These are phyloP conservation scores for Byssothecium circinans DNA, from an alignment of 2,329 filamentous ascomycete genomes.

Conservation along the genomic window DNA sequence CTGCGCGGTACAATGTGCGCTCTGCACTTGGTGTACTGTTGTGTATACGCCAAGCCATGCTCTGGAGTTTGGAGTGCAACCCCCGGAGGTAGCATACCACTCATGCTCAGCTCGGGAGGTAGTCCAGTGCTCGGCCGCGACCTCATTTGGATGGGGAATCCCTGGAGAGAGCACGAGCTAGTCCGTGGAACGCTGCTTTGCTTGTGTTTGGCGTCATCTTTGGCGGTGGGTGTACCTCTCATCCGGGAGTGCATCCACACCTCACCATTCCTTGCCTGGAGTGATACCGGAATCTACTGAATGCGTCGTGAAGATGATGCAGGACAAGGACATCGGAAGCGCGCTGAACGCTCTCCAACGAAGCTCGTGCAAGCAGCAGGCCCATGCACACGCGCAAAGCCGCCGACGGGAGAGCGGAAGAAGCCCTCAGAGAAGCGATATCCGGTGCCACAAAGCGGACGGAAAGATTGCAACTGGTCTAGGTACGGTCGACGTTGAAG, in stretches of 20 bases:
- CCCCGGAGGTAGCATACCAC: slow-evolving; percentile 5
- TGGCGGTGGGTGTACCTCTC: too few species aligned
- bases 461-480: slow-evolving; percentile 1
- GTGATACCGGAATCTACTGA: not conserved
- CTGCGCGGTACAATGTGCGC: slow-evolving; percentile 10
- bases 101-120: not conserved
- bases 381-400: slow-evolving; percentile 1
- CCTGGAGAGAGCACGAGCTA: slow-evolving; percentile 8
- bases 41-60: slow-evolving; percentile 15
- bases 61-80: slow-evolving; percentile 15
- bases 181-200: slow-evolving; percentile 4
- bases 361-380: not conserved
- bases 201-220: slow-evolving; percentile 5
- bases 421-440: not conserved
- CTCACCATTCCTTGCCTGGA: not conserved
- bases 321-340: slow-evolving; percentile 1
- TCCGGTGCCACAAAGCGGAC: slow-evolving; percentile 6
- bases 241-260: not conserved
- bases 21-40: not conserved
- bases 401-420: not conserved
- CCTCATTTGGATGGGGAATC: slow-evolving; percentile 4
- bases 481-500: slow-evolving; percentile 7
- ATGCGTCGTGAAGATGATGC: not conserved
- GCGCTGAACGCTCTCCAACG: slow-evolving; percentile 5
- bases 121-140: slow-evolving; percentile 3